phyloP scores from a whole-genome alignment of 441 rosid species.

The Flueggea neowawraea region DNA sequence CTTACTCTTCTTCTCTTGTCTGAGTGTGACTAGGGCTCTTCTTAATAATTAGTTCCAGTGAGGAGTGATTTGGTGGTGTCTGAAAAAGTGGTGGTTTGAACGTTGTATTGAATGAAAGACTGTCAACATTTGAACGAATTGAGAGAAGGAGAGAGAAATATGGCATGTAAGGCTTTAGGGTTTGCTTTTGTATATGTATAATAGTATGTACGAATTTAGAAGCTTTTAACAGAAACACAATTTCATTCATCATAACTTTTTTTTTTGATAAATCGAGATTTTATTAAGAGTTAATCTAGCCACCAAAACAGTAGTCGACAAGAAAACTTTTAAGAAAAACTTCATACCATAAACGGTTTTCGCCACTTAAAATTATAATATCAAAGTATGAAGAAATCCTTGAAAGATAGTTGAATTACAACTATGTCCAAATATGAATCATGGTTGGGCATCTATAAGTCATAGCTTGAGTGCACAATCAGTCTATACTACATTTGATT shows the following conservation, averaged over 20 bases:
- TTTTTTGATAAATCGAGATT: too few species aligned
- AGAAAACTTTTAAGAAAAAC: too few species aligned
- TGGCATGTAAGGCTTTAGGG: constrained; percentile 17
- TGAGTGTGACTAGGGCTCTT: constrained; percentile 20
- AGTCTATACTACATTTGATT: too few species aligned
- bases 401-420: too few species aligned
- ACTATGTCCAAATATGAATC: too few species aligned
- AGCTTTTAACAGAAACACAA: constrained; percentile 32
- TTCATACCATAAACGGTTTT: too few species aligned
- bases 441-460: too few species aligned
- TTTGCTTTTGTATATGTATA: constrained; percentile 9
- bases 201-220: constrained; percentile 15
- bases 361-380: not conserved
- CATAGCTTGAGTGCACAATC: too few species aligned
- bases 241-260: too few species aligned
- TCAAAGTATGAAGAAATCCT: too few species aligned
- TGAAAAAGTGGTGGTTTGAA: constrained; percentile 57
- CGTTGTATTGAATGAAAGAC: constrained; percentile 38
- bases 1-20: not conserved
- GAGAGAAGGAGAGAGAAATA: constrained; percentile 7
- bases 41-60: constrained; percentile 46
- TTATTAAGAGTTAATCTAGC: too few species aligned
- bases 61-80: constrained; percentile 54
- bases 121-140: constrained; percentile 34
- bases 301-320: too few species aligned